Evolutionary conservation across 2,329 filamentous ascomycete species (phyloP), one percentile per base, ranked within the genome.

Genomic region (Aspergillus nomiae): DNA sequence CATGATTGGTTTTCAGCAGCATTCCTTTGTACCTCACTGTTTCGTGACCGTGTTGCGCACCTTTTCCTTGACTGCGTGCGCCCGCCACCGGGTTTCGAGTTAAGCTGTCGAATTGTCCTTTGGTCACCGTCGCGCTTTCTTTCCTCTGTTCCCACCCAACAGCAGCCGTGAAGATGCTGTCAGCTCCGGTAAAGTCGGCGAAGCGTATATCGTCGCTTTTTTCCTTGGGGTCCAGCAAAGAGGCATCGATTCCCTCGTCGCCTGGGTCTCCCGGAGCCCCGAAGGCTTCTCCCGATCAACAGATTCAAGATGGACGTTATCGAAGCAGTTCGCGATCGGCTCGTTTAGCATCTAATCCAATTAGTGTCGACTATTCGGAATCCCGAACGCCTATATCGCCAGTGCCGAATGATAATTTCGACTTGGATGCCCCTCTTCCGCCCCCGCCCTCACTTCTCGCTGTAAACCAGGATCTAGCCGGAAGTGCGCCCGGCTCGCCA

Each of bases 141-240:
- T 56, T 56, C 48, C 30, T 43, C 28, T 55, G 38, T 48, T n/a
- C 56, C 43, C 53, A 46, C 45, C 50, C 56, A 60, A 45, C 51
- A 61, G 59, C 62, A 60, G 46, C 61, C 43, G 36, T 26, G 41
- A 76, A 65, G 65, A 78, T 78, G 76, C 70, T 80, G 68, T 79
- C 77, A 30, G 74, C 78, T 71, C 78, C 77, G 58, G 73, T 74
- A 61, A 80, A 79, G 68, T 78, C 78, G 61, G 78, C 77, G 62
- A 80, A 77, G 71, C 79, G 79, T 63, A 78, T 82, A 62, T 81
- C 80, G 12, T 82, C 80, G 43, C 74, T 82, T 53, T 81, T 82
- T 63, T 80, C 79, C 8, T 63, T 81, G 63, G 73, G 76, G 14
- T 76, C 76, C 26, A 69, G 74, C 45, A 77, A 78, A 64, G 77